Percentiles rank a stretch among this genome's conserved stretches.
These are phyloP conservation scores for Orbilia blumenaviensis DNA, from an alignment of 2,329 filamentous ascomycete species.

Conservation along the genomic window DNA sequence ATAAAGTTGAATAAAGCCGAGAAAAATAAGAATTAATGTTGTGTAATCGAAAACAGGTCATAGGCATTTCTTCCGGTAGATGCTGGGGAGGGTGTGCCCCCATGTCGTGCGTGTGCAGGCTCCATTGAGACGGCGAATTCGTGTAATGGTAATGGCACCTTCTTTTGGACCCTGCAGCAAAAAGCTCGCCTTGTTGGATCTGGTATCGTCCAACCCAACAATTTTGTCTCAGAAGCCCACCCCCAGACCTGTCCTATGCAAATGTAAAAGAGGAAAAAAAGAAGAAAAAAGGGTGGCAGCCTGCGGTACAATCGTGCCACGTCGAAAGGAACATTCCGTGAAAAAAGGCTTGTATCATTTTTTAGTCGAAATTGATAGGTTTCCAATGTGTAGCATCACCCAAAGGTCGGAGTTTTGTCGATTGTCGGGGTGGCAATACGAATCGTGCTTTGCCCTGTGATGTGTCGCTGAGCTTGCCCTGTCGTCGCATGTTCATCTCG, in stretches of 20 bases:
- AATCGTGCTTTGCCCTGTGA: conserved; percentile 74
- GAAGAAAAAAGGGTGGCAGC: conserved; percentile 23
- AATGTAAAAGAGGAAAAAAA: background rate
- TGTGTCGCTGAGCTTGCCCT: conserved; percentile 73
- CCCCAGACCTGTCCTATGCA: conserved; percentile 14
- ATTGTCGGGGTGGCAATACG: conserved; percentile 73
- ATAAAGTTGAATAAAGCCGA: conserved; percentile 40
- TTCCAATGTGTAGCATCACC: conserved; percentile 48
- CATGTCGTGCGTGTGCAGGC: conserved; percentile 39
- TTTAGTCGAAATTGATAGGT: conserved; percentile 41
- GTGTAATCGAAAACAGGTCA: conserved; percentile 52
- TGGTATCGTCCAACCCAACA: conserved; percentile 32
- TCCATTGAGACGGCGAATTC: conserved; percentile 42
- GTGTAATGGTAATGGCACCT: conserved; percentile 21
- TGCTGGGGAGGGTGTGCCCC: conserved; percentile 5
- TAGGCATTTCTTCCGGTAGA: conserved; percentile 31
- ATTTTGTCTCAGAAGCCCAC: conserved; percentile 28
- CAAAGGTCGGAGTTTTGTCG: conserved; percentile 56
- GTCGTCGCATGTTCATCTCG: conserved; percentile 76
- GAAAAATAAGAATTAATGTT: conserved; percentile 46
- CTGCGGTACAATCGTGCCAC: conserved; percentile 28
- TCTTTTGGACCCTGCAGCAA: conserved; percentile 51
- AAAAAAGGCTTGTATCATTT: background rate
- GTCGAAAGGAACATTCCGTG: conserved; percentile 25
- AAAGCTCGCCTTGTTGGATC: conserved; percentile 16